A percentile compares a stretch with the other conserved stretches of the same genome.
Conservation (phyloP, 495 filamentous ascomycete species). For the Hyaloscypha finlandica region DNA sequence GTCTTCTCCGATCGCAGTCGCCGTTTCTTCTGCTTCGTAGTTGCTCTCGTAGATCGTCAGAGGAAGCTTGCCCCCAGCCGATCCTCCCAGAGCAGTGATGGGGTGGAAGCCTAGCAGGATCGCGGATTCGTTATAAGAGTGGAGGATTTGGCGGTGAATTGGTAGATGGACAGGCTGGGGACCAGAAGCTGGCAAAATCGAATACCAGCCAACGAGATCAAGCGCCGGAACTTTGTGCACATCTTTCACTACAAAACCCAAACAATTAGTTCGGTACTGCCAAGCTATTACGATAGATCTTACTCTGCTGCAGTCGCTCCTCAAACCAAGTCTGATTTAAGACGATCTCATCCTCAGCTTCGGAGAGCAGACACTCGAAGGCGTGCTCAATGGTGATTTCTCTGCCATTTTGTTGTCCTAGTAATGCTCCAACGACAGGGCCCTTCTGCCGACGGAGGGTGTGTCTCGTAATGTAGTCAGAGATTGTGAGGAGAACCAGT, state of each 20-base stretch:
- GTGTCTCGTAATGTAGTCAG: constrained; percentile 93
- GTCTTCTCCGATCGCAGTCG: constrained; percentile 54
- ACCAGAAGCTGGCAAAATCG: constrained; percentile 71
- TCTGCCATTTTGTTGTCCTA: constrained; percentile 89
- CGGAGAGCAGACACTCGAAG: constrained; percentile 71
- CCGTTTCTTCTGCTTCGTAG: constrained; percentile 61
- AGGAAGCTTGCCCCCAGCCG: constrained; percentile 76
- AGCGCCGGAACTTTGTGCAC: constrained; percentile 82
- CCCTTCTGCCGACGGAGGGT: constrained; percentile 71
- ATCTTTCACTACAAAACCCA: constrained; percentile 64
- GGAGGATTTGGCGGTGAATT: constrained; percentile 75
- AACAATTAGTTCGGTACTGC: background rate
- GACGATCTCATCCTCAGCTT: constrained; percentile 50
- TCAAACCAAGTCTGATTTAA: constrained; percentile 75
- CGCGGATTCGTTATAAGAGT: constrained; percentile 74
- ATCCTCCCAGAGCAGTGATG: constrained; percentile 34
- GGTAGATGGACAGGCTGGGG: constrained; percentile 66
- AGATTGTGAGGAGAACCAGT: constrained; percentile 92
- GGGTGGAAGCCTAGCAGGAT: constrained; percentile 86
- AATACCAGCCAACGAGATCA: constrained; percentile 95
- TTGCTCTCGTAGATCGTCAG: constrained; percentile 88
- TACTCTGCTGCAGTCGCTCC: constrained; percentile 81
- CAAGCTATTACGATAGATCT: constrained; percentile 24
- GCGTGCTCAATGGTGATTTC: constrained; percentile 90
- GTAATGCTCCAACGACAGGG: constrained; percentile 80